Evolutionary conservation across 2,329 filamentous ascomycete species (phyloP).

Genomic region (Zymoseptoria brevis): DNA sequence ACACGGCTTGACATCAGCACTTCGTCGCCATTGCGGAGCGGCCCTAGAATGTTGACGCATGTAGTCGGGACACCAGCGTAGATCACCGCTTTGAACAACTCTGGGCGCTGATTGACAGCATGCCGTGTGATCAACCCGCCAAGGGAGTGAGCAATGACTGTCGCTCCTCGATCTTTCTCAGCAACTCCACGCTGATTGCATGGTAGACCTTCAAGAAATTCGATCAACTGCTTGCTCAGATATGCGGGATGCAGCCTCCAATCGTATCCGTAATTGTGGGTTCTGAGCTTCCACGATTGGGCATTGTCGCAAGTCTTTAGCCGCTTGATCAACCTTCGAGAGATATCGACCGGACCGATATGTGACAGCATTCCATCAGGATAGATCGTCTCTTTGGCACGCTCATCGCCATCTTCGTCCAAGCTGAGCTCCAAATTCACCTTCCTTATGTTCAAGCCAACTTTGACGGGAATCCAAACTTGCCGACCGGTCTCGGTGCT

Average conservation of each 20-base stretch:
- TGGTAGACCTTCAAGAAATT: conserved; percentile 65
- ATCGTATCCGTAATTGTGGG: conserved; percentile 91
- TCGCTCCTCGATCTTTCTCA: conserved; percentile 56
- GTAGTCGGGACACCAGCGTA: conserved; percentile 79
- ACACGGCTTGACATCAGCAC: conserved; percentile 84
- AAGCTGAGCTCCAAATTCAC: conserved; percentile 85
- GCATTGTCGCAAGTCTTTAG: conserved; percentile 67
- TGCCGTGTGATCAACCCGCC: conserved; percentile 84
- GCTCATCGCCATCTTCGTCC: conserved; percentile 67
- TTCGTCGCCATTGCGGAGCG: conserved; percentile 83
- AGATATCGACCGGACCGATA: conserved; percentile 86
- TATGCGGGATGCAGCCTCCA: conserved; percentile 81
- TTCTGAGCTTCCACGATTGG: conserved; percentile 59
- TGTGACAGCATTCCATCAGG: conserved; percentile 83
- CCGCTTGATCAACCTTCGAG: conserved; percentile 70
- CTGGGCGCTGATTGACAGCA: conserved; percentile 74
- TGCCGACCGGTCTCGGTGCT: conserved; percentile 78
- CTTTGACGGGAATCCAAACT: conserved; percentile 88
- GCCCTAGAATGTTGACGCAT: conserved; percentile 86
- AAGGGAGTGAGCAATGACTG: conserved; percentile 77
- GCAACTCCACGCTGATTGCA: conserved; percentile 58
- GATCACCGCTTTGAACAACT: conserved; percentile 76
- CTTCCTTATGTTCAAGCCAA: conserved; percentile 83
- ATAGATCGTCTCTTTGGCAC: conserved; percentile 74
- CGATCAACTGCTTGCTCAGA: conserved; percentile 61